These are phyloP conservation scores for Wallacemonas sp. DNA, from an alignment of 208 protist genomes.

Conservation along the genomic window DNA sequence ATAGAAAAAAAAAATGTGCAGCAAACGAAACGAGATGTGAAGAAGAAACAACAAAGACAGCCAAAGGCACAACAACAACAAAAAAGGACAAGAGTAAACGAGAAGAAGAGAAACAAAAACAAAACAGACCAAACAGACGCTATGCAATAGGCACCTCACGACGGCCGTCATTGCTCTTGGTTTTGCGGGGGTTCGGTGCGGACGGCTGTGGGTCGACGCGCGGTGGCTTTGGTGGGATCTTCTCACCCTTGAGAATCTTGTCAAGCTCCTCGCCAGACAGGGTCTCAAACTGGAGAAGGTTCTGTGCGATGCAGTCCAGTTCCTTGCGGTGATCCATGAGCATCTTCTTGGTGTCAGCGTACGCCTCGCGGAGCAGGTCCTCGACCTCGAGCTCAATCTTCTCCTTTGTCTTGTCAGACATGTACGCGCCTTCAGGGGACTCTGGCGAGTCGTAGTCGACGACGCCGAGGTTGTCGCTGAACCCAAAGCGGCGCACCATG, in stretches of 20 bases:
- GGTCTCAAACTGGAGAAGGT: conserved; percentile 87
- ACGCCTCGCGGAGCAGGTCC: conserved; percentile 68
- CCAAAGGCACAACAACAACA: conserved; percentile 9
- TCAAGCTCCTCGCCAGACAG: conserved; percentile 80
- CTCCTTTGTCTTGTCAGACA: conserved; percentile 90
- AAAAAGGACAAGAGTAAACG: conserved; percentile 19
- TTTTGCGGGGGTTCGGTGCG: not conserved
- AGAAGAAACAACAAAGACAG: conserved; percentile 17
- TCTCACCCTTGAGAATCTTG: conserved; percentile 74
- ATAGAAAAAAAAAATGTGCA: conserved; percentile 18
- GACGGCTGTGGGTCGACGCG: conserved; percentile 25
- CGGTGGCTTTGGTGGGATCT: conserved; percentile 46
- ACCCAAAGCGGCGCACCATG: conserved; percentile 93
- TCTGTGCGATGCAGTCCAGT: conserved; percentile 79
- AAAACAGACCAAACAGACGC: conserved; percentile 17
- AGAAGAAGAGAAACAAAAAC: conserved; percentile 19
- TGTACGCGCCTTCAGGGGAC: conserved; percentile 83
- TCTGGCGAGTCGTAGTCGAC: conserved; percentile 84
- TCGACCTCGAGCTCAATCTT: conserved; percentile 86
- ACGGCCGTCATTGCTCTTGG: conserved; percentile 8
- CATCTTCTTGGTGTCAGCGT: conserved; percentile 71
- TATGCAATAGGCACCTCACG: conserved; percentile 42
- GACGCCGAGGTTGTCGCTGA: conserved; percentile 83
- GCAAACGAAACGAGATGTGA: conserved; percentile 18
- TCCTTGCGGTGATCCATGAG: conserved; percentile 62